Evolutionary conservation across 257 asterid species (phyloP), one percentile per base, ranked within the genome.

Genomic region (Petunia secreta): DNA sequence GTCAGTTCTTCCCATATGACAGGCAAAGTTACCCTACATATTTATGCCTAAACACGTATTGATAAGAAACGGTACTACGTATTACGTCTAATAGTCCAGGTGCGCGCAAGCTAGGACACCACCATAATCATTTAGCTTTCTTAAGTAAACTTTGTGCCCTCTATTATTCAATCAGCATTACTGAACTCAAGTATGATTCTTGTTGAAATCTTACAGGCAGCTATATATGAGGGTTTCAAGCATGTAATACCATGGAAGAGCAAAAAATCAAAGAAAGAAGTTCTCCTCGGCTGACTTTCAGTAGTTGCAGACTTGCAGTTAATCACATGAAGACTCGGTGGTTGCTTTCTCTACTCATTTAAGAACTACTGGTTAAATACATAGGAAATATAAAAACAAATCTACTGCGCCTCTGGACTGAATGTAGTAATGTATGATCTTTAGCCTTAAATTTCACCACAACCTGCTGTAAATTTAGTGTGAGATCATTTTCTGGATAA

Each of bases 161-260:
- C 38, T 54, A 54, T 40, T 11, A 0, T 53, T 3, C 65, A 8
- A 57, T 52, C 64, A 36, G 36, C 52, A 1, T 76, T 57, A 11
- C 40, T 57, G 39, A 39, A 10, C 80, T 57, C 54, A 55, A 55
- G 64, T 75, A 55, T 39, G 38, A 39, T 8, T 54, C 10, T 59
- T 75, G 67, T 75, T 75, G 80, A 75, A 40, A 63, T 43, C 37
- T 75, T 38, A 15, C 91, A 92, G 97, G 89, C 85, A 52, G 75
- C 88, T 1, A 87, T 91, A 57, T 90, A 65, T 64, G 83, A 87
- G 74, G 94, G 97, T 10, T 83, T 92, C 55, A 92, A 91, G 91
- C 92, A 89, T 59, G 93, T 80, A 63, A 77, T 91, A 2, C 91
- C 90, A 14, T 90, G 97, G 96, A 92, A 86, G 86, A 84, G 86